phyloP scores from a whole-genome alignment of 805 yeast genomes.

The Monosporozyma solicola region DNA sequence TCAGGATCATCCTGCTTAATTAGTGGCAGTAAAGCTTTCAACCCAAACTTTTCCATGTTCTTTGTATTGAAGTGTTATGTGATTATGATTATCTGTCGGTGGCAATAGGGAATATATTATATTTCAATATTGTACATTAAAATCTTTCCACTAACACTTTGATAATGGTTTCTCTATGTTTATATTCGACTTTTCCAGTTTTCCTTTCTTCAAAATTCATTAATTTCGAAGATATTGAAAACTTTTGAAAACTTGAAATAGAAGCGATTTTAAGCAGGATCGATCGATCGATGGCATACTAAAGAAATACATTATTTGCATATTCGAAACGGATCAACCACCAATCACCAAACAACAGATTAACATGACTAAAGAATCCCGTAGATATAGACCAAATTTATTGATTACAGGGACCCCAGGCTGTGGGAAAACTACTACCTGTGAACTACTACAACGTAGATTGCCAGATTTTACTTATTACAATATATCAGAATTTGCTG shows the following conservation, averaged over 20 bases:
- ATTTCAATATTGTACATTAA: neutral
- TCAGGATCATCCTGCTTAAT: constrained; percentile 24
- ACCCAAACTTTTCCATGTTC: constrained; percentile 27
- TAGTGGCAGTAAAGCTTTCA: constrained; percentile 26
- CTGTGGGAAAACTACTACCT: constrained; percentile 31
- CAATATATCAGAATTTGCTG: constrained; percentile 74
- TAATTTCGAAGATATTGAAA: neutral
- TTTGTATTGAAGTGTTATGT: too few relatives aligned
- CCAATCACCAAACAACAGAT: neutral
- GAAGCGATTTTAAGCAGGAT: neutral
- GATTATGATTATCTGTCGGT: neutral
- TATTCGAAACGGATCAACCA: neutral
- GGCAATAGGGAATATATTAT: neutral
- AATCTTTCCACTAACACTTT: neutral
- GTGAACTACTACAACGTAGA: constrained; percentile 21
- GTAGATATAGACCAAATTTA: constrained; percentile 51
- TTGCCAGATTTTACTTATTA: constrained; percentile 39
- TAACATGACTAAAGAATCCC: constrained; percentile 6
- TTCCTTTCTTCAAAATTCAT: neutral
- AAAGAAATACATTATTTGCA: neutral
- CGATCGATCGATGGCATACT: neutral
- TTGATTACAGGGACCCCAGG: constrained; percentile 93
- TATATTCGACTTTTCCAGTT: neutral
- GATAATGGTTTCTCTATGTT: neutral
- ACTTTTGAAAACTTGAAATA: neutral